Evolutionary conservation across 441 rosid genomes (phyloP).

Genomic region (Adansonia madagascariensis): DNA sequence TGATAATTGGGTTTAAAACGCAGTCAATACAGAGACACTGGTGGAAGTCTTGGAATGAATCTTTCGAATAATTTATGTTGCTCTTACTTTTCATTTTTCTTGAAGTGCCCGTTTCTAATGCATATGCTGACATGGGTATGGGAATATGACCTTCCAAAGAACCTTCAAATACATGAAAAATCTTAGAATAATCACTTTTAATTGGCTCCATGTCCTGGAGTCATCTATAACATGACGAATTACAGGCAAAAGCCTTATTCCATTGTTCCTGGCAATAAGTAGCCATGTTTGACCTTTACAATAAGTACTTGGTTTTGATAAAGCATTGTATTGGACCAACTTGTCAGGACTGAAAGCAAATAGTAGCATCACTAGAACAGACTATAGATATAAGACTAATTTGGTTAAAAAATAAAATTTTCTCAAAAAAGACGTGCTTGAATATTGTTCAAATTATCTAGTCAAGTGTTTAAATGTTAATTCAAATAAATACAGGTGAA

Average conservation of each 20-base stretch:
- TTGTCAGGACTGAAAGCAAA: not conserved
- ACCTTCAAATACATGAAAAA: too few species aligned
- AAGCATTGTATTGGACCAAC: not conserved
- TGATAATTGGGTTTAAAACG: not conserved
- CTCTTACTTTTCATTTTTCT: too few species aligned
- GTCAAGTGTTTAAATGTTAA: not conserved
- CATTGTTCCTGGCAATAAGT: not conserved
- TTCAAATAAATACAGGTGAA: not conserved
- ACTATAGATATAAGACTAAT: not conserved
- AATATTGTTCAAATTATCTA: not conserved
- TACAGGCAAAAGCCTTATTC: not conserved
- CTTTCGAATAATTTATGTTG: not conserved
- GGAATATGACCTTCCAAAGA: too few species aligned
- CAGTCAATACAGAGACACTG: not conserved
- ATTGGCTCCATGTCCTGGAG: conserved; percentile 3
- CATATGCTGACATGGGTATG: too few species aligned
- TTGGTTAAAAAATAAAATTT: not conserved
- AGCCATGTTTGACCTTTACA: conserved; percentile 9
- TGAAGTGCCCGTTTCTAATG: too few species aligned
- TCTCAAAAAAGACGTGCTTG: not conserved
- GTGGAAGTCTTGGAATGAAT: not conserved
- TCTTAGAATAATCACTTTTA: not conserved
- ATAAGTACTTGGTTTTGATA: not conserved
- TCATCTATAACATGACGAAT: not conserved
- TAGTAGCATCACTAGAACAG: not conserved